Base-by-base conservation (phyloP, 768 basidiomycete genomes). In the Tricholoma matsutake region DNA sequence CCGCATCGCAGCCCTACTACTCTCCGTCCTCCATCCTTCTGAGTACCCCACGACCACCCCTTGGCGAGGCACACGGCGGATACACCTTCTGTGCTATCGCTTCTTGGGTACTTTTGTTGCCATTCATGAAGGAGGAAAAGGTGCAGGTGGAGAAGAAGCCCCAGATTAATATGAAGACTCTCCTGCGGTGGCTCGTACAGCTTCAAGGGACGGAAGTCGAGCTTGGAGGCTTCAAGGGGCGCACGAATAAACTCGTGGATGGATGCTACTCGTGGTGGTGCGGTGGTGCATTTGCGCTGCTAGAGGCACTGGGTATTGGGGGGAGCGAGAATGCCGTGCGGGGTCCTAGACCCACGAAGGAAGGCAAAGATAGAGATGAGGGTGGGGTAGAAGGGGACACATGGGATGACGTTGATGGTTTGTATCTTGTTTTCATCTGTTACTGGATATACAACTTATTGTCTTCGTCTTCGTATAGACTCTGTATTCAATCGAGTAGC, bases 261-360 rank as follows among this genome's bases (percentile, higher is more conserved):
- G 97, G 96, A 3, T 99, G 97, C 73, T 99, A 99, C 73, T 88
- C 91, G n/a, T 99, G 97, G 97, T 99, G 96, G 97, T 92, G 94
- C 22, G 97, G 93, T 1, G 96, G 96, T 0, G 82, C 89, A 14
- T 93, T 97, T 69, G 80, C 83, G 0, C 75, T 98, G 7, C 75
- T 97, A 0, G 91, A 92, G 60, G 85, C 83, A 29, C 67, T 86
- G 0, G 79, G 80, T 14, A 71, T 80, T 58, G 79, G 67, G n/a
- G 82, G 64, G 4, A 54, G 73, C 35, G 68, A 71, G 49, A 75
- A 78, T 65, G 71, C 75, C 45, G 45, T 47, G 9, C 20, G 45
- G 45, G 45, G 51, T 31, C 58, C 60, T 20, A 39, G 43, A 13
- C 66, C 67, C 13, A 61, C 63, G 43, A 68, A 66, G 29, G 62